phyloP scores from a whole-genome alignment of 768 basidiomycete genomes.

The Tulasnella sp. region DNA sequence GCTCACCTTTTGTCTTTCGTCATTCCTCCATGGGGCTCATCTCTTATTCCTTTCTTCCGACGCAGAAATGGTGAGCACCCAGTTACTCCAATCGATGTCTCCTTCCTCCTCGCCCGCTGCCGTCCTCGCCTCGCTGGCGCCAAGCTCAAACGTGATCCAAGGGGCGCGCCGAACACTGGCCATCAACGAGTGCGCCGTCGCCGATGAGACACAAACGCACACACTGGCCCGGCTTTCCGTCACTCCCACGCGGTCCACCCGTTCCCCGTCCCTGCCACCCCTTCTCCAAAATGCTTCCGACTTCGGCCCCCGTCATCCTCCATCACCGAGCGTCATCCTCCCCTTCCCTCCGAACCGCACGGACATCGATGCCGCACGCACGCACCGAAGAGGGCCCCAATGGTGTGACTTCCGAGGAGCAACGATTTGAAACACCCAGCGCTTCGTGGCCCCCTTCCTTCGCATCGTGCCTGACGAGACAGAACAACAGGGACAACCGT shows the following conservation, averaged over 20 bases:
- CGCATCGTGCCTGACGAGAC: neutral
- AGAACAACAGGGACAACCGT: neutral
- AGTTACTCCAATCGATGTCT: neutral
- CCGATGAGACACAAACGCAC: neutral
- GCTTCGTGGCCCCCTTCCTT: too few relatives aligned
- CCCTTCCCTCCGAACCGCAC: neutral
- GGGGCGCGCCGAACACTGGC: neutral
- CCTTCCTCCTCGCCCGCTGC: neutral
- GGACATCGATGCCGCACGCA: neutral
- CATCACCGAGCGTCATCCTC: neutral
- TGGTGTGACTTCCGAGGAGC: too few relatives aligned
- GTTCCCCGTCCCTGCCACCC: neutral
- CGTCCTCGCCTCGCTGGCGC: neutral
- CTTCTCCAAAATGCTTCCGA: neutral
- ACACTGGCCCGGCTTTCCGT: neutral
- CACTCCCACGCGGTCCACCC: neutral
- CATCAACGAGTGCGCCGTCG: neutral
- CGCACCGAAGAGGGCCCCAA: too few relatives aligned
- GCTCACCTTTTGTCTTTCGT: neutral
- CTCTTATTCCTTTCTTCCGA: neutral
- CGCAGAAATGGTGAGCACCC: conserved; percentile 5
- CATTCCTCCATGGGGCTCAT: neutral
- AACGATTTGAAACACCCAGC: too few relatives aligned
- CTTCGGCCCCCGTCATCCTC: neutral
- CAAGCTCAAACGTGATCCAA: neutral